phyloP scores from a whole-genome alignment of 208 protist genomes.

The Acanthamoeba divionensis region DNA sequence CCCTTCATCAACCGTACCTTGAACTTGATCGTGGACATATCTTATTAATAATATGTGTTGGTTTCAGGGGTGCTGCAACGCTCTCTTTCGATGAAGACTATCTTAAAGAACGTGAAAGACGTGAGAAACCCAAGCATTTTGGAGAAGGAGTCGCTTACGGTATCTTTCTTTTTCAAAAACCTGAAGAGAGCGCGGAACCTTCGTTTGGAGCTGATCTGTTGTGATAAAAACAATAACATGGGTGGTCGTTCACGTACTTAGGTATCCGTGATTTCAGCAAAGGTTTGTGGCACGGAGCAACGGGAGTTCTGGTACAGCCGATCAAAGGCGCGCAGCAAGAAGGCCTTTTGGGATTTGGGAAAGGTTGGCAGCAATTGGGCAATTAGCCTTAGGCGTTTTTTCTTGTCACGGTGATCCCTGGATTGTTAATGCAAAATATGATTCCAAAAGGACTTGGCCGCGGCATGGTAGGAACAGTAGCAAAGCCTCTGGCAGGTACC shows the following conservation, averaged over 20 bases:
- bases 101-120: constrained; percentile 16
- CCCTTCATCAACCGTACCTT: neutral
- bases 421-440: neutral
- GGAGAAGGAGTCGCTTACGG: constrained; percentile 32
- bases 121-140: neutral
- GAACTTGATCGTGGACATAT: neutral
- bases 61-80: constrained; percentile 16
- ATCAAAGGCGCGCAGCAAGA: constrained; percentile 58
- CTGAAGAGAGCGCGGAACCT: neutral
- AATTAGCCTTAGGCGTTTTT: too few relatives aligned
- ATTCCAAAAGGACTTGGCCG: neutral
- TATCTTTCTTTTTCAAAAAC: neutral
- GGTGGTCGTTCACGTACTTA: neutral
- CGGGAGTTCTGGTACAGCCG: constrained; percentile 56
- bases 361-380: too few relatives aligned
- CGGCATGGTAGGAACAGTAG: constrained; percentile 51
- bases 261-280: constrained; percentile 48
- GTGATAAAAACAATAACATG: too few relatives aligned
- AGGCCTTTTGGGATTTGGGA: constrained; percentile 36
- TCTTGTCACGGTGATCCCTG: too few relatives aligned
- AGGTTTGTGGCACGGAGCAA: constrained; percentile 51
- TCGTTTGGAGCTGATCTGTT: too few relatives aligned
- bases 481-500: constrained; percentile 56
- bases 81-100: constrained; percentile 49
- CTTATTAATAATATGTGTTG: neutral